phyloP scores from a whole-genome alignment of 495 filamentous ascomycete genomes.

The Xylaria curta region DNA sequence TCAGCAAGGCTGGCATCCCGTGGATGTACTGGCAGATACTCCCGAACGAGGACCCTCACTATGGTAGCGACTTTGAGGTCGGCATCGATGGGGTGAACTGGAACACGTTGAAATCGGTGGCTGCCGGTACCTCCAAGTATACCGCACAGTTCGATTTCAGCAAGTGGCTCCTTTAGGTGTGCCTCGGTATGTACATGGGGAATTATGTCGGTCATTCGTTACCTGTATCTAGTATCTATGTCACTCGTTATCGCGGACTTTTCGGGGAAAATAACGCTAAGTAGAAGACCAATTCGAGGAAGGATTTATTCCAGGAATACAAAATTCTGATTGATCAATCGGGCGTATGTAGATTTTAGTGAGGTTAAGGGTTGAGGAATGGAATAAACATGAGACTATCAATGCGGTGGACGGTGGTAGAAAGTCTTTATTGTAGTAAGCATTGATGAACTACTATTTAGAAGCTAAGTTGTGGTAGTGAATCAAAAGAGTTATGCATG shows the following conservation, averaged over 20 bases:
- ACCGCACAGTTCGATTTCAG: constrained; percentile 1
- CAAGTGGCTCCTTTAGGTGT: constrained; percentile 8
- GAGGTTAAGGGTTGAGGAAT: neutral
- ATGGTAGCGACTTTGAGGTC: neutral
- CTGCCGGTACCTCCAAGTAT: neutral
- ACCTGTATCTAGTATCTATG: neutral
- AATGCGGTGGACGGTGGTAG: neutral
- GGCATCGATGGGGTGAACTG: neutral
- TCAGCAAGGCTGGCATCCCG: constrained; percentile 38
- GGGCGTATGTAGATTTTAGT: neutral
- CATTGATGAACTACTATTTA: neutral
- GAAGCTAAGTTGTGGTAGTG: neutral
- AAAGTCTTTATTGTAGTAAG: neutral
- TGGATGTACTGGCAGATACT: constrained; percentile 43
- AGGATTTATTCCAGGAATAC: too few species aligned
- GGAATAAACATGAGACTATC: neutral
- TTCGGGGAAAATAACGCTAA: too few species aligned
- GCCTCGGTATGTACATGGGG: neutral
- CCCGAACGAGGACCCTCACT: constrained; percentile 34
- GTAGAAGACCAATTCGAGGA: too few species aligned
- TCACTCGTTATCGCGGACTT: too few species aligned
- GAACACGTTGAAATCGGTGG: neutral
- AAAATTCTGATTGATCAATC: too few species aligned
- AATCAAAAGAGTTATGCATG: neutral
- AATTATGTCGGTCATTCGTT: neutral